Conservation (phyloP, 2,329 filamentous ascomycete genomes). For the Byssothecium circinans region DNA sequence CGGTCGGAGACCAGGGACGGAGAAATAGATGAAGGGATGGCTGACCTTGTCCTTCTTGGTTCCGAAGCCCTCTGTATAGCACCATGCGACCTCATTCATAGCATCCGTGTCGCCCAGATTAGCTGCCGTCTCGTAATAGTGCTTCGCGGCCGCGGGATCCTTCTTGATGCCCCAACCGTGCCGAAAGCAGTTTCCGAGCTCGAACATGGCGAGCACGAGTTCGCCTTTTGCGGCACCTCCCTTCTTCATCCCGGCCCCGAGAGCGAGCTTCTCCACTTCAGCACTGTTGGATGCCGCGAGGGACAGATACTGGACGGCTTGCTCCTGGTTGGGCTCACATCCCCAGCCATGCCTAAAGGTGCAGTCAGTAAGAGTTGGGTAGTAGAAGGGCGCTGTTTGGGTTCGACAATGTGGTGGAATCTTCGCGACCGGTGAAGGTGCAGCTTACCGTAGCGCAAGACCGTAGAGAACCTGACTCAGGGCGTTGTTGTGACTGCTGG, state of each 20-base stretch:
- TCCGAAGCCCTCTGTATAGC: conserved; percentile 94
- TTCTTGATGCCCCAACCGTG: conserved; percentile 90
- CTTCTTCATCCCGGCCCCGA: conserved; percentile 85
- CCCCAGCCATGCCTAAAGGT: conserved; percentile 87
- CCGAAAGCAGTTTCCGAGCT: conserved; percentile 88
- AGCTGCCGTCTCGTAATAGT: conserved; percentile 97
- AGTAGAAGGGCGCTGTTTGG: conserved; percentile 30
- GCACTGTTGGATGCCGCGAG: conserved; percentile 90
- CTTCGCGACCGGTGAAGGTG: background rate
- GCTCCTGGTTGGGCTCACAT: conserved; percentile 68
- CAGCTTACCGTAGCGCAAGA: conserved; percentile 74
- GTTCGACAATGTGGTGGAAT: conserved; percentile 7
- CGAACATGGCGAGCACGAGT: conserved; percentile 92
- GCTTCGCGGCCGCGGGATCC: conserved; percentile 78
- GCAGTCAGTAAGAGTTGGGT: conserved; percentile 21
- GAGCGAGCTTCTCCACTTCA: conserved; percentile 79
- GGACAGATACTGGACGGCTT: conserved; percentile 81
- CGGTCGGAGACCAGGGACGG: background rate
- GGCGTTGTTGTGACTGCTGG: conserved; percentile 83
- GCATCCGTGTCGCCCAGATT: conserved; percentile 96
- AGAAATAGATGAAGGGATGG: conserved; percentile 6
- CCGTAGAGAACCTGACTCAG: conserved; percentile 95
- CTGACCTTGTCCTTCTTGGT: conserved; percentile 98
- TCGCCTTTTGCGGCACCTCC: conserved; percentile 95
- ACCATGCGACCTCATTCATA: conserved; percentile 97